These are phyloP conservation scores for Pleodorina starrii DNA, from an alignment of 139 green algal species.

Conservation along the genomic window DNA sequence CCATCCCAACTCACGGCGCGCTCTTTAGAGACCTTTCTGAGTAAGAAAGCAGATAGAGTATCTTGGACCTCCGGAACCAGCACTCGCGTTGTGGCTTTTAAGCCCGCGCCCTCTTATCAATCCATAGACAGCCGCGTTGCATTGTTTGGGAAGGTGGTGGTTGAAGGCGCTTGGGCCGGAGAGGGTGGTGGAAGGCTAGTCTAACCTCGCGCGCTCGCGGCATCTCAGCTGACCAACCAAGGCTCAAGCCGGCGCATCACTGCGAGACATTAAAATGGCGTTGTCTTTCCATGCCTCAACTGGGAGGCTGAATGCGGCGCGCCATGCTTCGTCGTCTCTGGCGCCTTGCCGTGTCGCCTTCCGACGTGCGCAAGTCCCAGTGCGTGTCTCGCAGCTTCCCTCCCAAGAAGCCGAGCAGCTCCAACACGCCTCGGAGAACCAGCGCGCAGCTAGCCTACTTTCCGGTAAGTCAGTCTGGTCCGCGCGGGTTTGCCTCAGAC, in stretches of 20 bases:
- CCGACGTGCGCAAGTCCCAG: neutral
- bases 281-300: neutral
- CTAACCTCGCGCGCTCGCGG: neutral
- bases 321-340: neutral
- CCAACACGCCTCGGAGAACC: neutral
- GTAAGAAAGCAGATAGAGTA: conserved; percentile 8
- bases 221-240: neutral
- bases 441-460: neutral
- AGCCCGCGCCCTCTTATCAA: too few species aligned
- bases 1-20: neutral
- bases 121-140: neutral
- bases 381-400: neutral
- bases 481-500: too few species aligned
- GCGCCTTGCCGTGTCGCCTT: neutral
- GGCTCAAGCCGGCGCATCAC: neutral
- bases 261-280: neutral
- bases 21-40: neutral
- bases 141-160: neutral
- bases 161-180: too few species aligned
- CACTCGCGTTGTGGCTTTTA: neutral
- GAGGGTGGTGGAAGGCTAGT: neutral
- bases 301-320: neutral
- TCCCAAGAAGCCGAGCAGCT: neutral
- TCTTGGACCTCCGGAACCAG: conserved; percentile 5
- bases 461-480: neutral